These are phyloP conservation scores for Tylopilus balloui DNA, from an alignment of 768 basidiomycete species.

Conservation along the genomic window DNA sequence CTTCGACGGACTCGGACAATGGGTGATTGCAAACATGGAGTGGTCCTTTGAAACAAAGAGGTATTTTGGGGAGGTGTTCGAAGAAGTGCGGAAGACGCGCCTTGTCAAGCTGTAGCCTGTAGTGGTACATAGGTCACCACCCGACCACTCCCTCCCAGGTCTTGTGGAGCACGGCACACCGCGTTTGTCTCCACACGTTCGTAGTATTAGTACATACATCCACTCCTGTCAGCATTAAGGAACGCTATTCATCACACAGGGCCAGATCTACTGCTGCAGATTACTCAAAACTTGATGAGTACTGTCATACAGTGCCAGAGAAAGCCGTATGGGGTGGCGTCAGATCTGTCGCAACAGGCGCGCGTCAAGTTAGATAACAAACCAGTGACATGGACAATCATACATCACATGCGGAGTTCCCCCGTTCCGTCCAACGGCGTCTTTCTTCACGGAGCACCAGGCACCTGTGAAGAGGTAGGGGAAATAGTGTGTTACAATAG, in stretches of 20 bases:
- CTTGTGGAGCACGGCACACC: not conserved
- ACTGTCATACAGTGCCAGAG: not conserved
- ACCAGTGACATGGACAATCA: not conserved
- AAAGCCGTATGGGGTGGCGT: not conserved
- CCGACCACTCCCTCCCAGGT: slow-evolving; percentile 1
- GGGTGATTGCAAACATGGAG: slow-evolving; percentile 61
- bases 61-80: slow-evolving; percentile 58
- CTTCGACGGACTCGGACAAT: slow-evolving; percentile 52
- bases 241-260: slow-evolving; percentile 7
- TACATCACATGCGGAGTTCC: slow-evolving; percentile 10
- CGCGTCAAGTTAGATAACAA: not conserved
- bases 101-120: slow-evolving; percentile 23
- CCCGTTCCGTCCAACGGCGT: not conserved
- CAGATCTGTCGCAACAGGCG: slow-evolving; percentile 2
- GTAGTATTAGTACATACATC: slow-evolving; percentile 16
- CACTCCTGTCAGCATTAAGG: slow-evolving; percentile 3
- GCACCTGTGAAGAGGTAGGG: slow-evolving; percentile 8
- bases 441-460: slow-evolving; percentile 12
- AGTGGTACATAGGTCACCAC: not conserved
- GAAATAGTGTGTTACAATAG: slow-evolving; percentile 22
- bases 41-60: slow-evolving; percentile 69
- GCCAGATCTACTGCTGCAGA: slow-evolving; percentile 6
- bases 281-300: slow-evolving; percentile 10
- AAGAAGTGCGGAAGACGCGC: slow-evolving; percentile 48
- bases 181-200: not conserved